Conservation (phyloP, 2,329 filamentous ascomycete species). For the Juglanconis sp. region DNA sequence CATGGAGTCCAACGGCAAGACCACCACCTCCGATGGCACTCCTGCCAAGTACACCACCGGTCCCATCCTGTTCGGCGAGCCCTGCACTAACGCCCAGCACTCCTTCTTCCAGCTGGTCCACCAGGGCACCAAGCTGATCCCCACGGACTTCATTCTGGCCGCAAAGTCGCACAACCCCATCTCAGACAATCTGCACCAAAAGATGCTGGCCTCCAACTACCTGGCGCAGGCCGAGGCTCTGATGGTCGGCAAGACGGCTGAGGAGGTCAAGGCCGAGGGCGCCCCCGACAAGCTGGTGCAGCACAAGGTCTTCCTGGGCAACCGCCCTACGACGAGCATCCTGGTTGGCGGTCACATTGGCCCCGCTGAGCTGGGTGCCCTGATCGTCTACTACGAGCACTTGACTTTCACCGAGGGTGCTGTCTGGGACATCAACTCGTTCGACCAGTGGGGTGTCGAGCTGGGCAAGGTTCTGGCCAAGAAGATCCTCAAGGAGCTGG, state of each 20-base stretch:
- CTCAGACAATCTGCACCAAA: conserved; percentile 89
- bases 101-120: conserved; percentile 99
- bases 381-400: conserved; percentile 99
- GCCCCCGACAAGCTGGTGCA: conserved; percentile 73
- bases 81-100: conserved; percentile 98
- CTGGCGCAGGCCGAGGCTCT: conserved; percentile 85
- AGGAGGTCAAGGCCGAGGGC: conserved; percentile 74
- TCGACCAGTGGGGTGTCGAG: conserved; percentile 99
- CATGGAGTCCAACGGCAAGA: conserved; percentile 99
- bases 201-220: conserved; percentile 91
- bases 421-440: conserved; percentile 99
- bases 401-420: conserved; percentile 96
- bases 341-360: conserved; percentile 88
- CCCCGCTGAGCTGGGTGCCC: conserved; percentile 83
- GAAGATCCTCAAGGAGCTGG: conserved; percentile 83
- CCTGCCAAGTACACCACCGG: conserved; percentile 96
- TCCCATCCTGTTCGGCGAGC: conserved; percentile 94
- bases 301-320: conserved; percentile 99
- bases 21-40: conserved; percentile 82
- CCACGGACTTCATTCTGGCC: conserved; percentile 95
- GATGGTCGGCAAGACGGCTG: conserved; percentile 85
- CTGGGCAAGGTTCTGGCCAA: conserved; percentile 94
- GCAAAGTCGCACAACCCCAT: conserved; percentile 96
- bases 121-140: conserved; percentile 98
- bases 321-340: conserved; percentile 94